These are phyloP conservation scores for Silybum marianum DNA, from an alignment of 129 eudicot species.

Conservation along the genomic window DNA sequence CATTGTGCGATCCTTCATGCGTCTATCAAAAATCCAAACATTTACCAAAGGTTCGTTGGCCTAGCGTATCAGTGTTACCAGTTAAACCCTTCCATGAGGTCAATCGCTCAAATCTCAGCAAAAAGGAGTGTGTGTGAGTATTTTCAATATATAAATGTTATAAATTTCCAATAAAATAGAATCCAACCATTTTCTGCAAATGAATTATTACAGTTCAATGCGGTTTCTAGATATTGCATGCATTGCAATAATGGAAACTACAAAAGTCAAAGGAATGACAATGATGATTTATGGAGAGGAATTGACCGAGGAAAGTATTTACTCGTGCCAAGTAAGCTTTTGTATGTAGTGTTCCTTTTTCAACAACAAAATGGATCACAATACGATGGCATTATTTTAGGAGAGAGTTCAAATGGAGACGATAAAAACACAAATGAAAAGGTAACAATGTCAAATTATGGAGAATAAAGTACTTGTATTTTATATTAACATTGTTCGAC, in stretches of 20 bases:
- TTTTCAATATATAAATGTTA: not conserved
- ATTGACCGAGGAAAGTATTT: constrained; percentile 54
- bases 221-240: not conserved
- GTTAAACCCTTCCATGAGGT: not conserved
- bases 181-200: constrained; percentile 60
- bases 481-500: not conserved
- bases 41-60: not conserved
- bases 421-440: too few species aligned
- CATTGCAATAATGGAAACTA: not conserved
- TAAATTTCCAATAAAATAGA: not conserved
- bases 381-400: not conserved
- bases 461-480: too few species aligned
- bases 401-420: too few species aligned
- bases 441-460: too few species aligned
- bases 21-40: constrained; percentile 70
- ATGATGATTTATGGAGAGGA: constrained; percentile 57
- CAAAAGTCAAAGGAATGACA: constrained; percentile 2
- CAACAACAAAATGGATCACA: constrained; percentile 8
- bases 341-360: constrained; percentile 62
- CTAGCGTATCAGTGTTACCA: not conserved
- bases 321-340: constrained; percentile 58
- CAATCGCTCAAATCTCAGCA: not conserved
- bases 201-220: not conserved
- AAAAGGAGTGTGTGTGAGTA: too few species aligned
- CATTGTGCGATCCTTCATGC: constrained; percentile 57